These are phyloP conservation scores for Domatiomyces globalis DNA, from an alignment of 2,329 filamentous ascomycete genomes.

Conservation along the genomic window DNA sequence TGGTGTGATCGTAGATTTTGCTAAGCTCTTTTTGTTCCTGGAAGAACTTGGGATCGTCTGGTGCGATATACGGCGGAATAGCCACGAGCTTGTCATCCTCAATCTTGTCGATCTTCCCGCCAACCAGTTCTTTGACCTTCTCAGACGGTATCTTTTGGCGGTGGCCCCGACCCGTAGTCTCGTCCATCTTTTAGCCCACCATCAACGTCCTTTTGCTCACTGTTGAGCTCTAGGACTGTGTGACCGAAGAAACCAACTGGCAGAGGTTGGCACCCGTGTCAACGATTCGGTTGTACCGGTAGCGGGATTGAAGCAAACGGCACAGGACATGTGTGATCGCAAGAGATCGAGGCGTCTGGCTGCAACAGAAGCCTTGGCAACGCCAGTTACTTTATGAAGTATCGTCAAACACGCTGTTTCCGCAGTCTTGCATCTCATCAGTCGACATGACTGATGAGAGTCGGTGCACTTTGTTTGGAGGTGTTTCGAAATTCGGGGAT, in stretches of 20 bases:
- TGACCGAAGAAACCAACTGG: not conserved
- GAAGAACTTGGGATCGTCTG: slow-evolving; percentile 16
- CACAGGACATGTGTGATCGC: not conserved
- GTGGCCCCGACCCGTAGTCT: slow-evolving; percentile 14
- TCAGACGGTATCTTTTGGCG: slow-evolving; percentile 18
- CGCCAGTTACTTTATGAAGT: not conserved
- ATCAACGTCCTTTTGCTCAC: not conserved
- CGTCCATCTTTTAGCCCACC: slow-evolving; percentile 9
- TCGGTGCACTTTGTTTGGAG: too few relatives aligned
- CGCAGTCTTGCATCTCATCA: not conserved
- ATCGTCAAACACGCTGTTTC: not conserved
- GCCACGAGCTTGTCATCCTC: slow-evolving; percentile 12
- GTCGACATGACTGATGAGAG: too few relatives aligned
- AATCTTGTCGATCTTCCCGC: slow-evolving; percentile 11
- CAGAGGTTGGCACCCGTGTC: too few relatives aligned
- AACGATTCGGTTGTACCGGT: too few relatives aligned
- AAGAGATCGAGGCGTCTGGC: not conserved
- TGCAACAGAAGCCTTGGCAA: not conserved
- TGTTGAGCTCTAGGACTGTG: not conserved
- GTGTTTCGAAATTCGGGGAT: too few relatives aligned
- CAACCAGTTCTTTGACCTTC: slow-evolving; percentile 17
- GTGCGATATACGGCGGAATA: slow-evolving; percentile 16
- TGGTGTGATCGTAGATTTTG: slow-evolving; percentile 16
- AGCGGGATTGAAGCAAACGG: not conserved
- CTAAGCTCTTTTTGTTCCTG: slow-evolving; percentile 17